Conservation (phyloP, 805 yeast species). For the Candida jianshihensis region DNA sequence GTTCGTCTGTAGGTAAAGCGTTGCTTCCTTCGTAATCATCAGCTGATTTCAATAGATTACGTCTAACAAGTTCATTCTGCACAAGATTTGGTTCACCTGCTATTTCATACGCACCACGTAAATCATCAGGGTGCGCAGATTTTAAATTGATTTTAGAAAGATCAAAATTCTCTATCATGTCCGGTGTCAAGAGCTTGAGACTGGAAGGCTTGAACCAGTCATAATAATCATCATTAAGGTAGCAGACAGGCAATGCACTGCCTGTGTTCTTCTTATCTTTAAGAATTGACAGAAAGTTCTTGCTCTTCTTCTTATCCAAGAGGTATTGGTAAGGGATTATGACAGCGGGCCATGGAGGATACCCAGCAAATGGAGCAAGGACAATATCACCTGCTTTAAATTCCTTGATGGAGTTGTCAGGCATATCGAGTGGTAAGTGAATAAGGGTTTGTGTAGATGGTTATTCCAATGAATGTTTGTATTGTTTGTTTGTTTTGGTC, state of each 20-base stretch:
- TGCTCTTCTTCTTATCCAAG: background rate
- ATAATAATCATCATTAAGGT: background rate
- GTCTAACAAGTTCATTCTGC: too few relatives aligned
- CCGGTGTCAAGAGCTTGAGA: background rate
- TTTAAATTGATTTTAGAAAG: too few relatives aligned
- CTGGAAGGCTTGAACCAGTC: background rate
- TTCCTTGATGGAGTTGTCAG: too few relatives aligned
- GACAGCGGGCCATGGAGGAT: conserved; percentile 45
- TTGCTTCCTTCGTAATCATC: background rate
- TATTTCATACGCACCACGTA: too few relatives aligned
- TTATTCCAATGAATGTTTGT: too few relatives aligned
- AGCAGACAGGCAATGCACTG: background rate
- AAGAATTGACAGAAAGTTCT: background rate
- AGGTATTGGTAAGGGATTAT: conserved; percentile 17
- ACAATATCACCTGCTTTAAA: conserved; percentile 28
- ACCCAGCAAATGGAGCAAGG: conserved; percentile 37
- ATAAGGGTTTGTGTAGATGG: too few relatives aligned
- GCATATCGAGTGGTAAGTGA: too few relatives aligned
- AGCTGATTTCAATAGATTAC: too few relatives aligned
- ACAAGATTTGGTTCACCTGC: too few relatives aligned
- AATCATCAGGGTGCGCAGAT: too few relatives aligned
- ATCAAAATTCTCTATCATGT: too few relatives aligned
- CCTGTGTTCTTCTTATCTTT: background rate
- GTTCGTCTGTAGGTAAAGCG: background rate
- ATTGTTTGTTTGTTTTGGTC: too few relatives aligned